Base-by-base conservation (phyloP, 805 yeast species). In the Isabelozyma rhagii region DNA sequence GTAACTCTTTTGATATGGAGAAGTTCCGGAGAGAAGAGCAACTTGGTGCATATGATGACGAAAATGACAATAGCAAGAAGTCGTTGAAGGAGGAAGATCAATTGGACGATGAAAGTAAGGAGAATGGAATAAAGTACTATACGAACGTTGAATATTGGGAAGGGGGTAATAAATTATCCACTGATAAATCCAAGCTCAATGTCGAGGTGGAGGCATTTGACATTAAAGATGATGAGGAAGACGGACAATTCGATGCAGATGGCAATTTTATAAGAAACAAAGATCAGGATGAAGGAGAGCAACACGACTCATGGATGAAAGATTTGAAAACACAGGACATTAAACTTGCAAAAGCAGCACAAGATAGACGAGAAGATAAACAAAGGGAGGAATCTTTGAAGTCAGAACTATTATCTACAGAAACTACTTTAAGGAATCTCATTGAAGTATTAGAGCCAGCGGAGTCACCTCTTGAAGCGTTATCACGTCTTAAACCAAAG, bases 161-260 rank as follows among this genome's bases (percentile, higher is more conserved):
- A 2, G 49, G 48, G 6, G 45, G 43, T 5, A 5, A 28, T 7
- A 4, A 21, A 21, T 6, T 21, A 21, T 27, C 28, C 10, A 21
- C 8, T 11, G 44, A 45, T 17, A 41, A 50, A 9, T 55, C 55
- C 27, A 62, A 54, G 39, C 46, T 45, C 27, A 68, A 60, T 27
- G 72, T 84, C 1, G 77, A 78, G 51, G 51, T 87, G 2, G 92
- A 87, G 51, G 79, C 87, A 0, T 87, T 87, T 64, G 77, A 81
- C 60, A 63, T 87, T 42, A 64, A 75, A 21, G 71, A 79, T 15
- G 93, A 87, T 56, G 63, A 71, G 41, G 76, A 76, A 47, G 81
- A 78, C 43, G 93, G 91, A 2, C 62, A 63, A 3, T 83, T 84
- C 58, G 90, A 85, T 55, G 72, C 67, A 39, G 79, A 78, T 39